phyloP scores from a whole-genome alignment of 352 stramenopile species.

The Globisporangium heterothallicum region DNA sequence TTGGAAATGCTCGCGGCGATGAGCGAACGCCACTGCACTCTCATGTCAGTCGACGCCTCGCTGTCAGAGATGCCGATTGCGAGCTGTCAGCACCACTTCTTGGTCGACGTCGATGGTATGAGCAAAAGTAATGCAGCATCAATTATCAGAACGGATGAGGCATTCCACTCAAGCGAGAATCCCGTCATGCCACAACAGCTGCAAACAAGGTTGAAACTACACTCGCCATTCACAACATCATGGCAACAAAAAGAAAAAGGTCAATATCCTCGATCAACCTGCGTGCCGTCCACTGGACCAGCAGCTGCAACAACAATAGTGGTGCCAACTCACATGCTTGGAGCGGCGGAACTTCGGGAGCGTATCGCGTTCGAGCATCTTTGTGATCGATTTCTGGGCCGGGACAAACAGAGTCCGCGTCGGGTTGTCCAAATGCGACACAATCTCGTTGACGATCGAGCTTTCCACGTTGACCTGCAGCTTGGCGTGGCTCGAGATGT shows the following conservation, averaged over 20 bases:
- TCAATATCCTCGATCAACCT: too few relatives aligned
- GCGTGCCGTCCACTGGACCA: too few relatives aligned
- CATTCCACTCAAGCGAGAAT: background rate
- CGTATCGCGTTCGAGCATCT: slow-evolving; percentile 73
- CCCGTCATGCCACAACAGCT: slow-evolving; percentile 24
- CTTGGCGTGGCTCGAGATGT: slow-evolving; percentile 57
- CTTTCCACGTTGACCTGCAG: slow-evolving; percentile 72
- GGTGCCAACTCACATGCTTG: slow-evolving; percentile 50
- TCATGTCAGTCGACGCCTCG: too few relatives aligned
- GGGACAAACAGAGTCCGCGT: slow-evolving; percentile 51
- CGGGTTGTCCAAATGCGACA: slow-evolving; percentile 48
- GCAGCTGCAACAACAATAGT: too few relatives aligned
- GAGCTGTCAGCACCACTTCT: too few relatives aligned
- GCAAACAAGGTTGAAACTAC: slow-evolving; percentile 33
- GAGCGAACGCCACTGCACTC: too few relatives aligned
- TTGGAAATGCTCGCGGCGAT: too few relatives aligned
- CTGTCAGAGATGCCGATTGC: too few relatives aligned
- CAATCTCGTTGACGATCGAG: slow-evolving; percentile 46
- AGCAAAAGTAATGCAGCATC: too few relatives aligned
- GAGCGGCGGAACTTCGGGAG: slow-evolving; percentile 67
- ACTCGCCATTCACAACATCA: background rate
- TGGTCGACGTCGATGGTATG: too few relatives aligned
- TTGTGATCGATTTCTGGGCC: slow-evolving; percentile 61
- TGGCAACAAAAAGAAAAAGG: too few relatives aligned
- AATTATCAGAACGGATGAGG: too few relatives aligned